A percentile compares a stretch with the other conserved stretches of the same genome.
Evolutionary conservation across 805 yeast genomes (phyloP).

Genomic region (Candida dajiaensis): DNA sequence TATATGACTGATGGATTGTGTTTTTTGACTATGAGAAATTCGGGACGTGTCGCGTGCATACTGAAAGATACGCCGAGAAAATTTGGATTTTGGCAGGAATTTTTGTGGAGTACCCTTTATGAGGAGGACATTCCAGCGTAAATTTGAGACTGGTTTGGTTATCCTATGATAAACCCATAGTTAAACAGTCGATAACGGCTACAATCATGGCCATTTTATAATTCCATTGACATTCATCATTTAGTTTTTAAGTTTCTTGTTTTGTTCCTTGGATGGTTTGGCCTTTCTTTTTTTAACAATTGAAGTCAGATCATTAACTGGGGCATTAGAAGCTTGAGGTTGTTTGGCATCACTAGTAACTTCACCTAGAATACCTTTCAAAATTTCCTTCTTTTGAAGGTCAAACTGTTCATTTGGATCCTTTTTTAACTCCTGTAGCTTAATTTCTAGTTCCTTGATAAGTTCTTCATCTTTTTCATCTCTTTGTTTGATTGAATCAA

Average conservation of each 20-base stretch:
- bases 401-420: slow-evolving; percentile 45
- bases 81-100: no score
- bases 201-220: neutral
- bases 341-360: slow-evolving; percentile 24
- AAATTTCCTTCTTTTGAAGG: slow-evolving; percentile 45
- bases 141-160: no score
- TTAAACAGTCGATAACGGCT: neutral
- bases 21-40: no score
- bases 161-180: no score
- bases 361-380: slow-evolving; percentile 54
- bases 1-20: no score
- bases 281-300: slow-evolving; percentile 53
- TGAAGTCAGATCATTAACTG: slow-evolving; percentile 56
- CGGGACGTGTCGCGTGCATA: neutral
- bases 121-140: no score
- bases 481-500: slow-evolving; percentile 38
- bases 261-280: slow-evolving; percentile 8
- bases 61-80: neutral
- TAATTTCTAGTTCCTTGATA: slow-evolving; percentile 48
- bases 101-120: no score
- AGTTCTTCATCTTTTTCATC: slow-evolving; percentile 39
- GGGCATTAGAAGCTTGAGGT: slow-evolving; percentile 17
- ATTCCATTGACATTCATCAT: neutral
- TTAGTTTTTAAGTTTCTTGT: slow-evolving; percentile 14
- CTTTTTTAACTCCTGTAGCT: slow-evolving; percentile 48